Conservation (phyloP, 306 rosid species). For the Acacia confusa region DNA sequence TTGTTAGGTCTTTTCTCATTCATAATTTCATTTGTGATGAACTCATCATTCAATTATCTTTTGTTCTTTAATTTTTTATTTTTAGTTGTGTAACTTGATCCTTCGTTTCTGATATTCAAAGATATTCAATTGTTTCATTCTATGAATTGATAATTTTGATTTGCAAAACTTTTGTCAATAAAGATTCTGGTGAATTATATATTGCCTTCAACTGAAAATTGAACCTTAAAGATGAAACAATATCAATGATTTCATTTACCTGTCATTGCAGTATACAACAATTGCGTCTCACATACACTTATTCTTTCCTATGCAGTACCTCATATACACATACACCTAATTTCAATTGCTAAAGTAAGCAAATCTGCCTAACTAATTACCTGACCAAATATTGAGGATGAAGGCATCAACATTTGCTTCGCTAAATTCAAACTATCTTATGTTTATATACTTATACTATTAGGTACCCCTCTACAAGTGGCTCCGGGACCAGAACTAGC, state of each 20-base stretch:
- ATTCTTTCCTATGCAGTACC: background rate
- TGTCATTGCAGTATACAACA: background rate
- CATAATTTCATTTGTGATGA: too few relatives aligned
- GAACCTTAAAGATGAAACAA: too few relatives aligned
- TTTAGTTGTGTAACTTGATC: too few relatives aligned
- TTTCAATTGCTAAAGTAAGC: background rate
- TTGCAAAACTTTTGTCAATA: too few relatives aligned
- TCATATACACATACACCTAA: background rate
- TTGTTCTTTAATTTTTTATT: too few relatives aligned
- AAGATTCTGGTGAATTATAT: too few relatives aligned
- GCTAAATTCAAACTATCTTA: background rate
- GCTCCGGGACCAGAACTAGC: conserved; percentile 40
- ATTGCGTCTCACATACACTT: background rate
- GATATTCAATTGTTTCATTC: too few relatives aligned
- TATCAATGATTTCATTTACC: background rate
- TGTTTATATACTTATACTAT: conserved; percentile 38
- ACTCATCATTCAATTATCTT: too few relatives aligned
- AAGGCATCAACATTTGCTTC: background rate
- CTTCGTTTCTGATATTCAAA: too few relatives aligned
- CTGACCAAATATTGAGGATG: background rate
- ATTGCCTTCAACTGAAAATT: too few relatives aligned
- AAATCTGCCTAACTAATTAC: background rate
- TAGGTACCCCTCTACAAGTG: conserved; percentile 39
- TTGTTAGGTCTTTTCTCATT: too few relatives aligned
- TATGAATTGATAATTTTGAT: too few relatives aligned